Conservation (phyloP, 2,329 filamentous ascomycete genomes). For the Stagonosporopsis cucurbitacearum region DNA sequence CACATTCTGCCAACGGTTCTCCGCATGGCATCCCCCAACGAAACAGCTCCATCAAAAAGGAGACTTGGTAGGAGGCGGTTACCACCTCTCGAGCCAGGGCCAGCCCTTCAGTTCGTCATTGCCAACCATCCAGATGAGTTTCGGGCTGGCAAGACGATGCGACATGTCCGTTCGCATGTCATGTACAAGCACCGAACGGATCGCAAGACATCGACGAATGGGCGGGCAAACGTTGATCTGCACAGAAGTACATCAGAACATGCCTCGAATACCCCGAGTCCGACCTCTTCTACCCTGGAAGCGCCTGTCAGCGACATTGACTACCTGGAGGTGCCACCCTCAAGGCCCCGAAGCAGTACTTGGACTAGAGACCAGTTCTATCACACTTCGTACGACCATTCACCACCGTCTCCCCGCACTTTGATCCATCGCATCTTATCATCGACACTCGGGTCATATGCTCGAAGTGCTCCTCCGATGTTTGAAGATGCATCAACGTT, state of each 20-base stretch:
- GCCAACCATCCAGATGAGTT: constrained; percentile 46
- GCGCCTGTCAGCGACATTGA: not conserved
- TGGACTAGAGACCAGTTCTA: not conserved
- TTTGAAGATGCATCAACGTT: constrained; percentile 33
- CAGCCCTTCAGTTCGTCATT: constrained; percentile 43
- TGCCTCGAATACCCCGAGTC: constrained; percentile 34
- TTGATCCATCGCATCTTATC: not conserved
- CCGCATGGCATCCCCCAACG: constrained; percentile 32
- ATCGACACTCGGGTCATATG: constrained; percentile 26
- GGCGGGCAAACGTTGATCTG: not conserved
- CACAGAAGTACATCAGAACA: constrained; percentile 16
- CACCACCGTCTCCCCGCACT: not conserved
- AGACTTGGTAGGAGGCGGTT: constrained; percentile 38
- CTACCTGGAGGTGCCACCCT: not conserved
- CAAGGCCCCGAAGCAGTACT: constrained; percentile 6
- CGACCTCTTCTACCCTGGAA: constrained; percentile 25
- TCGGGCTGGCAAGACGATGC: constrained; percentile 39
- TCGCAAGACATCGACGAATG: constrained; percentile 18
- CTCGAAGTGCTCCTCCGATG: constrained; percentile 31
- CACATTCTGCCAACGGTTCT: not conserved
- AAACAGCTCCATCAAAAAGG: constrained; percentile 32
- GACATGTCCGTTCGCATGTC: constrained; percentile 46
- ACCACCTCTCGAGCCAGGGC: constrained; percentile 43
- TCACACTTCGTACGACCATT: not conserved
- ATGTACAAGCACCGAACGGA: constrained; percentile 45